Evolutionary conservation across 208 protist genomes (phyloP).

Genomic region (Lotmaria passim): DNA sequence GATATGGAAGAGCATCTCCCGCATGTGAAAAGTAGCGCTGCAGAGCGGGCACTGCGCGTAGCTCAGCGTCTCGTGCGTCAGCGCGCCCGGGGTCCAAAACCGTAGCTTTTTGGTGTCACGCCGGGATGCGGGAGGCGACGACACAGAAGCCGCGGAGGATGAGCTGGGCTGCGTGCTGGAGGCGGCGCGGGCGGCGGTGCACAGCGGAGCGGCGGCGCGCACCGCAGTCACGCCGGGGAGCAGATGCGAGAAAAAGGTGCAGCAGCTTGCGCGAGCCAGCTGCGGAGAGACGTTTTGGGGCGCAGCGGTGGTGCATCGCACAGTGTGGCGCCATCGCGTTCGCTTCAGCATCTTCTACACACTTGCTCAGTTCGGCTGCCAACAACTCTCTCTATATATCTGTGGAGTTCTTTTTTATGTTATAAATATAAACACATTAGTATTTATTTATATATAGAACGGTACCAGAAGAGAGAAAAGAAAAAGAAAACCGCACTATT

Average conservation of each 20-base stretch:
- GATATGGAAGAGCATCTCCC: conserved; percentile 78
- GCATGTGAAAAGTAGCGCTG: conserved; percentile 48
- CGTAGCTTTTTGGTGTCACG: conserved; percentile 12
- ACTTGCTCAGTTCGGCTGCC: background rate
- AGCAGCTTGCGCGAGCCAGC: too few species aligned
- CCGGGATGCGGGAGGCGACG: background rate
- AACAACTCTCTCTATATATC: too few species aligned
- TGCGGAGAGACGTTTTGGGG: background rate
- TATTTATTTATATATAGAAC: too few species aligned
- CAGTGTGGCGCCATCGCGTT: background rate
- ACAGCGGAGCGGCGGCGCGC: too few species aligned
- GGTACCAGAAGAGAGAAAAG: too few species aligned
- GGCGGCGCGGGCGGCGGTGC: background rate
- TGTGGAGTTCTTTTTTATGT: too few species aligned
- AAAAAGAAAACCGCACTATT: too few species aligned
- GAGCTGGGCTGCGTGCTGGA: background rate
- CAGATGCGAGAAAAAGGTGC: too few species aligned
- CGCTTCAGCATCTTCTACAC: background rate
- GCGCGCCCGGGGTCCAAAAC: conserved; percentile 47
- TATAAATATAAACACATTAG: too few species aligned
- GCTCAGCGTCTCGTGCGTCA: conserved; percentile 70
- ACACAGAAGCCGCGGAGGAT: background rate
- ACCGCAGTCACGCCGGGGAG: background rate
- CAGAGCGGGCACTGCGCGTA: conserved; percentile 77
- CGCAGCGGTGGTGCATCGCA: background rate